Percentiles rank a stretch among this genome's conserved stretches.
phyloP scores from a whole-genome alignment of 208 protist species.

The Giardia muris region DNA sequence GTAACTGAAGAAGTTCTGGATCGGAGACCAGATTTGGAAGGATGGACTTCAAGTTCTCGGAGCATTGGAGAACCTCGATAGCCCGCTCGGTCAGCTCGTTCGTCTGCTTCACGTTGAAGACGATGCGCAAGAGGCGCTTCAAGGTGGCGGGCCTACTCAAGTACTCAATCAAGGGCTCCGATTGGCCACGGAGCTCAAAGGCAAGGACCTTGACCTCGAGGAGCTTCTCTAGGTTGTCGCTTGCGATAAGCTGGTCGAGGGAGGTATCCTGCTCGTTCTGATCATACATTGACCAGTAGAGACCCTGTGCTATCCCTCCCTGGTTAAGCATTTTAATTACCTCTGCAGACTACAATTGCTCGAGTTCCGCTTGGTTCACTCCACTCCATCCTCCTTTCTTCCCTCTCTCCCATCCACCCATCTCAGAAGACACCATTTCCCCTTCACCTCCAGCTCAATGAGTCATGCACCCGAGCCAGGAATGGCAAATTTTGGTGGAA shows the following conservation, averaged over 20 bases:
- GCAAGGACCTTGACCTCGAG: slow-evolving; percentile 15
- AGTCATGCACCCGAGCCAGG: no score
- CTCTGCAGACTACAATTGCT: no score
- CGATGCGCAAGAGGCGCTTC: background rate
- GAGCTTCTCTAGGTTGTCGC: slow-evolving; percentile 14
- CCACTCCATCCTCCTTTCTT: no score
- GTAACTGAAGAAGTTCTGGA: background rate
- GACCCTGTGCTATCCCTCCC: background rate
- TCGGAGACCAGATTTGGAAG: background rate
- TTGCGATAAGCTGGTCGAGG: background rate
- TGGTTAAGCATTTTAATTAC: background rate
- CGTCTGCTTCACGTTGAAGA: background rate
- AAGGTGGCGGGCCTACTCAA: background rate
- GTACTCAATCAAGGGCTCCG: background rate
- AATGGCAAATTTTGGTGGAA: no score
- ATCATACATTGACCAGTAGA: slow-evolving; percentile 22
- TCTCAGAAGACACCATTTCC: no score
- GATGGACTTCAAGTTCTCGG: background rate
- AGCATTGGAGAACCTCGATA: background rate
- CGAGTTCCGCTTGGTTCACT: no score
- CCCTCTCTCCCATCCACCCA: no score
- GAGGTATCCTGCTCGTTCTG: background rate
- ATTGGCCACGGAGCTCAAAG: slow-evolving; percentile 23
- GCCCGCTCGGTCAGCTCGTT: slow-evolving; percentile 8
- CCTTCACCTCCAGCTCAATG: no score